Base-by-base conservation (phyloP, 73 alveolate genomes). In the Paramecium pentaurelia region DNA sequence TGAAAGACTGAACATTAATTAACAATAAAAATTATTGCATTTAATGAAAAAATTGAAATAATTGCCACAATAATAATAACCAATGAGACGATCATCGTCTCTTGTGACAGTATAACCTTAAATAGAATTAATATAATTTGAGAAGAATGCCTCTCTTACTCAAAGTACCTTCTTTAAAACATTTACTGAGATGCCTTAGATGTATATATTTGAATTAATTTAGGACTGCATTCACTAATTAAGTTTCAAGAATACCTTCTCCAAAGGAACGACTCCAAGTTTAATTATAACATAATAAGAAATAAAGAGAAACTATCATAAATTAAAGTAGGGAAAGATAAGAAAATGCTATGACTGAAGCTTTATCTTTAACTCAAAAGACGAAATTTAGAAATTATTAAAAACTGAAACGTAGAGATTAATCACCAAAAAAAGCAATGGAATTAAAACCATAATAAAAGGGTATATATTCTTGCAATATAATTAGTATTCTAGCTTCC, bases 11-110 rank as follows among this genome's bases (percentile, higher is more conserved):
- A 34, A 64, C 42, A 28, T 32, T 64, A 64, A 64, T 64, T 64
- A 64, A 64, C 84, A 64, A 64, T 64, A 64, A 64, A 64, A 64
- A 64, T 64, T 64, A 64, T 64, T 64, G 84, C 84, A 32, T 64
- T 64, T 3, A 64, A 64, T 64, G 51, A 28, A 64, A 34, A 64
- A 28, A 64, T 4, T 32, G 45, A 28, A 64, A 28, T 64, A 32
- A 28, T 64, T 32, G 51, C 84, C 77, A 40, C 16, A 40, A 22
- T 60, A 64, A 32, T 54, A 54, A 54, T 64, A 64, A 64, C 12
- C 49, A 34, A 64, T 64, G 9, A 64, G 84, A 64, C 84, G 60
- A 14, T 36, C 60, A 30, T 32, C 30, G 27, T 73, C 64, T 73
- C 40, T 18, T 34, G 87, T 73, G 3, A 73, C 37, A 12, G 40